Evolutionary conservation across 768 basidiomycete species (phyloP).

Genomic region (Crassisporium funariophilum): DNA sequence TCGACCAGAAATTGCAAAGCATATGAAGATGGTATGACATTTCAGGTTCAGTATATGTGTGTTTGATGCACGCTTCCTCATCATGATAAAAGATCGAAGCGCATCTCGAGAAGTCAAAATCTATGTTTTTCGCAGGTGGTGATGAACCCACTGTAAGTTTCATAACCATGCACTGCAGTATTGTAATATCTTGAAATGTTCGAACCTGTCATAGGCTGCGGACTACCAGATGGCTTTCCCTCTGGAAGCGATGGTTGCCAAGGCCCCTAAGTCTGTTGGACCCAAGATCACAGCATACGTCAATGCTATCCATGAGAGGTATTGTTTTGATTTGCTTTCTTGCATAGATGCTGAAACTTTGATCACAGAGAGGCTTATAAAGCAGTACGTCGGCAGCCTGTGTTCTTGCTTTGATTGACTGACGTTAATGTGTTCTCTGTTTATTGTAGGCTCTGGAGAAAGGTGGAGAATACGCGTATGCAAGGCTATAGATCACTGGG

Average conservation of each 20-base stretch:
- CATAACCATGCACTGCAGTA: neutral
- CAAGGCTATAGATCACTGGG: conserved; percentile 11
- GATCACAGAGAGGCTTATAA: conserved; percentile 7
- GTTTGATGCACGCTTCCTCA: neutral
- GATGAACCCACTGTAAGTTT: conserved; percentile 16
- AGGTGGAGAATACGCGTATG: conserved; percentile 34
- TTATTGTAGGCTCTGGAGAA: conserved; percentile 28
- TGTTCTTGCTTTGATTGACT: neutral
- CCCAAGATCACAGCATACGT: conserved; percentile 19
- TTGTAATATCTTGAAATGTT: too few relatives aligned
- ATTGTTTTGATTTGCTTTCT: conserved; percentile 1
- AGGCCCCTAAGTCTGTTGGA: conserved; percentile 7
- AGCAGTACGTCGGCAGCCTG: conserved; percentile 1
- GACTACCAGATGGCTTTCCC: conserved; percentile 32
- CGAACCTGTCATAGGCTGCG: conserved; percentile 14
- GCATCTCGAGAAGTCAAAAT: conserved; percentile 20
- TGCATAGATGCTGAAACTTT: neutral
- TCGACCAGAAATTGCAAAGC: conserved; percentile 28
- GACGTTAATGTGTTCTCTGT: neutral
- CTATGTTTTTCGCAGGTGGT: conserved; percentile 20
- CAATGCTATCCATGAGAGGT: conserved; percentile 23
- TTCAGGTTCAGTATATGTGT: neutral
- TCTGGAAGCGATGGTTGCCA: conserved; percentile 21
- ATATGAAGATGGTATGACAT: conserved; percentile 27
- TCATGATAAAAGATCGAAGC: conserved; percentile 29